These are phyloP conservation scores for Geotrichum citri-aurantii DNA, from an alignment of 1,139 yeast species.

Conservation along the genomic window DNA sequence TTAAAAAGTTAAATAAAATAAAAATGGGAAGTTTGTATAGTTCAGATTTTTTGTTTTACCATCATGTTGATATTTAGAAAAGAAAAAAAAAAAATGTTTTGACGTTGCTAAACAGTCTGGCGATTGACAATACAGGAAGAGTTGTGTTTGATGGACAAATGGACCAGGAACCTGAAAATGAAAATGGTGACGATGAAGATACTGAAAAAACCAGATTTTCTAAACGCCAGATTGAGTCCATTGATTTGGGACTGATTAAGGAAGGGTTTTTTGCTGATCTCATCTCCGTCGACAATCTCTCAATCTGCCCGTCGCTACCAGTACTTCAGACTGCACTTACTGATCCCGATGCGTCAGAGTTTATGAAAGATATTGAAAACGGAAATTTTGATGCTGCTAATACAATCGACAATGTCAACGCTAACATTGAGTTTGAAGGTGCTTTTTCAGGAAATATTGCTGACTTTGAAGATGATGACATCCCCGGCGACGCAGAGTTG, in stretches of 20 bases:
- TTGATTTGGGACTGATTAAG: slow-evolving; percentile 18
- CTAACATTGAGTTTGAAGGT: slow-evolving; percentile 15
- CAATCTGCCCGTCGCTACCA: slow-evolving; percentile 59
- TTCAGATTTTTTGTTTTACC: too few species aligned
- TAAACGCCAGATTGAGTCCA: slow-evolving; percentile 9
- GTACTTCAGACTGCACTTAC: slow-evolving; percentile 53
- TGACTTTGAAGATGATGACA: slow-evolving; percentile 23
- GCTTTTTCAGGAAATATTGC: slow-evolving; percentile 22
- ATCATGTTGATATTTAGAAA: too few species aligned
- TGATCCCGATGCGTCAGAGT: slow-evolving; percentile 37
- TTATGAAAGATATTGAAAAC: slow-evolving; percentile 23
- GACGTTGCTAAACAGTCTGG: slow-evolving; percentile 66
- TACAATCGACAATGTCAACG: slow-evolving; percentile 2
- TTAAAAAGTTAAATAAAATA: too few species aligned
- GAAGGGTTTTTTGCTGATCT: slow-evolving; percentile 25
- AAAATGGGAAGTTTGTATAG: too few species aligned
- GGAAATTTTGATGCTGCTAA: slow-evolving; percentile 1
- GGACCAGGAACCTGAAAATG: slow-evolving; percentile 26
- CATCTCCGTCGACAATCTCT: slow-evolving; percentile 37
- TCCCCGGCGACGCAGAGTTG: slow-evolving; percentile 24
- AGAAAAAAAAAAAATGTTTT: too few species aligned
- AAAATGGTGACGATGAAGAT: slow-evolving; percentile 13
- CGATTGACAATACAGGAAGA: slow-evolving; percentile 51
- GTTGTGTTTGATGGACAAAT: slow-evolving; percentile 53
- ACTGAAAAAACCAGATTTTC: slow-evolving; percentile 13